Conservation (phyloP, 257 asterid species). For the Solanum tarapatanum region DNA sequence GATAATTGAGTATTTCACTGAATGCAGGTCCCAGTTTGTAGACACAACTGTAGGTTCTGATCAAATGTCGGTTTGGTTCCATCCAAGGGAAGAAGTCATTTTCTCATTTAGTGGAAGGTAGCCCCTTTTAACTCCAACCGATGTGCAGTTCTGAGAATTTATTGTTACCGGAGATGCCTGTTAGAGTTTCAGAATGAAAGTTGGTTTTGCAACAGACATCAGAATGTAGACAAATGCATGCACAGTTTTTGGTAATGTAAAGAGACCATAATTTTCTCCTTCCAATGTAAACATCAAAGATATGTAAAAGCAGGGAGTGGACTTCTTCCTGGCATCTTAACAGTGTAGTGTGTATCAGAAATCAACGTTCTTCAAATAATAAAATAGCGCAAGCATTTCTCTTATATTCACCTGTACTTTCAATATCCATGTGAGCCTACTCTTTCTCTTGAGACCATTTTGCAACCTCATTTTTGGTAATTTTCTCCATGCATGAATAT, state of each 20-base stretch:
- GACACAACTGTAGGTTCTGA: neutral
- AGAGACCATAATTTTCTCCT: neutral
- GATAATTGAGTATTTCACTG: neutral
- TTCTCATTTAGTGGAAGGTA: neutral
- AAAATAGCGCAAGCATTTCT: neutral
- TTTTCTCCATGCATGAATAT: neutral
- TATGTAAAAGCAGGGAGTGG: neutral
- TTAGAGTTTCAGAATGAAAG: neutral
- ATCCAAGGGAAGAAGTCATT: neutral
- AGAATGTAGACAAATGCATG: conserved; percentile 6
- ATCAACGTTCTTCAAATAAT: neutral
- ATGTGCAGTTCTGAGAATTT: neutral
- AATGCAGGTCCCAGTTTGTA: neutral
- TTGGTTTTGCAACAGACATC: neutral
- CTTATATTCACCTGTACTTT: neutral
- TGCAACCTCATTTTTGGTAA: neutral
- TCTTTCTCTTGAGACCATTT: neutral
- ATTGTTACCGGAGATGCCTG: neutral
- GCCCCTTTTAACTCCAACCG: neutral
- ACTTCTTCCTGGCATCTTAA: neutral
- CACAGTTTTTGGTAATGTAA: conserved; percentile 3
- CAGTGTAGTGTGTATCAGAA: neutral
- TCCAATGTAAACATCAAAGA: conserved; percentile 1
- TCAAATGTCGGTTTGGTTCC: neutral
- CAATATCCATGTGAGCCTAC: neutral